Conservation (phyloP, 73 alveolate genomes). For the Paramecium octaurelia region DNA sequence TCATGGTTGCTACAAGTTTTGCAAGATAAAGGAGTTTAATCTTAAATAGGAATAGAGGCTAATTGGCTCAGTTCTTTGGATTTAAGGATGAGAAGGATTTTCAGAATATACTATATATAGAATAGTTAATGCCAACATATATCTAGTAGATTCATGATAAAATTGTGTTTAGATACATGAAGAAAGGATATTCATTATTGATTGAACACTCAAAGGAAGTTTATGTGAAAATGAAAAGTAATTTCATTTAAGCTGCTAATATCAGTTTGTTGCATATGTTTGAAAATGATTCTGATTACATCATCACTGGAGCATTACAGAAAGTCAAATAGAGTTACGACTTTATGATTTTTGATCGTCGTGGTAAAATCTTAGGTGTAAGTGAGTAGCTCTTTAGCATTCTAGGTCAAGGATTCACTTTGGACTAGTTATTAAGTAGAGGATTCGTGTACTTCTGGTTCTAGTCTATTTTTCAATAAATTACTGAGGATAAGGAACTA, state of each 20-base stretch:
- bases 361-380: not conserved
- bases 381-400: not conserved
- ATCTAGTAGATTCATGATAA: not conserved
- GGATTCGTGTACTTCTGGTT: not conserved
- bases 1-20: not conserved
- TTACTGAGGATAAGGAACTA: not conserved
- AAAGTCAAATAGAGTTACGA: not conserved
- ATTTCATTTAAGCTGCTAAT: not conserved
- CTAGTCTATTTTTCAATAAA: not conserved
- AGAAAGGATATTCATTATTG: not conserved
- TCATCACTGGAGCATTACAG: not conserved
- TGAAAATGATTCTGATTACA: not conserved
- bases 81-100: not conserved
- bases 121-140: not conserved
- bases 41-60: not conserved
- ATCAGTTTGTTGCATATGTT: not conserved
- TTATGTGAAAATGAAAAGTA: not conserved
- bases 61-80: conserved; percentile 1
- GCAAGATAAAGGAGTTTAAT: not conserved
- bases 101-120: not conserved
- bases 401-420: not conserved
- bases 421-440: not conserved
- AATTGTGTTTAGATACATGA: not conserved
- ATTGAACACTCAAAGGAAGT: not conserved
- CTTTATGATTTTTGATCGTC: not conserved